Evolutionary conservation across 2,329 filamentous ascomycete species (phyloP).

Genomic region (Trichoderma pleuroti): DNA sequence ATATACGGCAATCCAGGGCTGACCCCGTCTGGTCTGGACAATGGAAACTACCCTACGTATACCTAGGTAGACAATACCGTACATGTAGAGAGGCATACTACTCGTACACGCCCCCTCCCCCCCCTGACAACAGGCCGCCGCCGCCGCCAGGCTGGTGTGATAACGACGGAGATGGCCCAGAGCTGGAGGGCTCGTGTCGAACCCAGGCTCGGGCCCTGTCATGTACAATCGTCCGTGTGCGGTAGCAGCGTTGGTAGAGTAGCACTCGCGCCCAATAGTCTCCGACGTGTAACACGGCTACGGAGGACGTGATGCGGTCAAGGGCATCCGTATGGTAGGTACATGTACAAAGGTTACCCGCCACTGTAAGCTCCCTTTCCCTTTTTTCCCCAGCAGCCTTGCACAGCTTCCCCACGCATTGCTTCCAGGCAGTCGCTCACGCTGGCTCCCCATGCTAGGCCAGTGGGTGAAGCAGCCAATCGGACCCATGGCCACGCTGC

Average conservation of each 20-base stretch:
- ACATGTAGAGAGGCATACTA: not conserved
- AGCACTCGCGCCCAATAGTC: conserved; percentile 10
- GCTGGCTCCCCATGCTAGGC: not conserved
- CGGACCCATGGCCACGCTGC: conserved; percentile 6
- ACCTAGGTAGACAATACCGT: not conserved
- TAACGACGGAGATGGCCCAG: not conserved
- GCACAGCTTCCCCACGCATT: conserved; percentile 10
- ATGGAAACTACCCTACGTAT: too few species aligned
- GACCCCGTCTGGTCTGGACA: not conserved
- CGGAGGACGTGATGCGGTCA: not conserved
- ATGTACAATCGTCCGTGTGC: not conserved
- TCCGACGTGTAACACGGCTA: conserved; percentile 4
- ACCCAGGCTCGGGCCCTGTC: not conserved
- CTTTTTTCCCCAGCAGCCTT: conserved; percentile 6
- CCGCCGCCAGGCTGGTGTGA: not conserved
- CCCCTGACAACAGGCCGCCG: not conserved
- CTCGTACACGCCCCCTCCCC: not conserved
- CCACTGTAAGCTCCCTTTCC: conserved; percentile 7
- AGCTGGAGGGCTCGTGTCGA: conserved; percentile 3
- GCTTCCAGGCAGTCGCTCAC: not conserved
- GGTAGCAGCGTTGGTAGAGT: conserved; percentile 1
- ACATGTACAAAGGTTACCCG: too few species aligned
- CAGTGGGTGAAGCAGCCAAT: not conserved
- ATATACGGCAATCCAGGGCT: conserved; percentile 1
- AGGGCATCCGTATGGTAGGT: not conserved